A percentile compares a stretch with the other conserved stretches of the same genome.
These are phyloP conservation scores for Infundibulicybe gibba DNA, from an alignment of 768 basidiomycete genomes.

Conservation along the genomic window DNA sequence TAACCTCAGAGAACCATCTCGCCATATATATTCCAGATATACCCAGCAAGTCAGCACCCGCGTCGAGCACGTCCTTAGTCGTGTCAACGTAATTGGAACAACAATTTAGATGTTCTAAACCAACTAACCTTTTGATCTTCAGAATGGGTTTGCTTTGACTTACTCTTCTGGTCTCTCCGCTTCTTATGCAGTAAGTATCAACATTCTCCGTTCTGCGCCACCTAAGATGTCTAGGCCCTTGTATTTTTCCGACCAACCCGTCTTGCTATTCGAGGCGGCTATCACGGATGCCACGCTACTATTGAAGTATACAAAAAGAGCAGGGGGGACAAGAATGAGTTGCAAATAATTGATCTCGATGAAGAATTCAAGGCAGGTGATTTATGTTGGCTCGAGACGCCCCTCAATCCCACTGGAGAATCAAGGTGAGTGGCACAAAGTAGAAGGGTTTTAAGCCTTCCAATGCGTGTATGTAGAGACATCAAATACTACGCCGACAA, in stretches of 20 bases:
- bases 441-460: not conserved
- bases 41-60: conserved; percentile 60
- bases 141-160: conserved; percentile 73
- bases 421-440: conserved; percentile 53
- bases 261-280: conserved; percentile 74
- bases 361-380: conserved; percentile 72
- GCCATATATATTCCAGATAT: conserved; percentile 77
- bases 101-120: not conserved
- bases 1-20: conserved; percentile 43
- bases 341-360: conserved; percentile 66
- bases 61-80: conserved; percentile 70
- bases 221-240: conserved; percentile 45
- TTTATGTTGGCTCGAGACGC: conserved; percentile 86
- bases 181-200: conserved; percentile 42
- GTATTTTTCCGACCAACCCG: conserved; percentile 70
- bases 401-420: conserved; percentile 84
- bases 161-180: conserved; percentile 80
- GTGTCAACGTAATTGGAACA: conserved; percentile 49
- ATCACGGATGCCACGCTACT: conserved; percentile 67
- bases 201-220: not conserved
- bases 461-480: conserved; percentile 37
- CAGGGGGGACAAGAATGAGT: conserved; percentile 26
- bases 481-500: conserved; percentile 82
- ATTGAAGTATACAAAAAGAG: conserved; percentile 62
- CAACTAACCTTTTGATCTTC: conserved; percentile 7